phyloP scores from a whole-genome alignment of 2,329 filamentous ascomycete genomes.

The Nemania serpens region DNA sequence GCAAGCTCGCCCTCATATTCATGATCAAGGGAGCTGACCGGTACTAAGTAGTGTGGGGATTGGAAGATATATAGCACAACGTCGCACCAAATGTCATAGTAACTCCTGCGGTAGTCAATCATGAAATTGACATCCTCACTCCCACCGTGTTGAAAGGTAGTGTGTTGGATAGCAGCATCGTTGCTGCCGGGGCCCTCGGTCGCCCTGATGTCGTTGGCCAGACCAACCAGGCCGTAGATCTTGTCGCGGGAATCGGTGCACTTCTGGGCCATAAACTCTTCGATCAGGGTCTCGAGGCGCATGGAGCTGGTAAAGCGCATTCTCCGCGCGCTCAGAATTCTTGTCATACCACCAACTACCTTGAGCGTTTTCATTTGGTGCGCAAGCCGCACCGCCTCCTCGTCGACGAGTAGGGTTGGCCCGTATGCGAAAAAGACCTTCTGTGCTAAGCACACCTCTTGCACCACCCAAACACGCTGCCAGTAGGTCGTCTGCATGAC shows the following conservation, averaged over 20 bases:
- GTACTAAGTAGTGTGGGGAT: constrained; percentile 10
- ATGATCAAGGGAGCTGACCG: neutral
- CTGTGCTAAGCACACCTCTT: constrained; percentile 12
- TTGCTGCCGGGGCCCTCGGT: neutral
- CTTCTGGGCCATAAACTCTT: constrained; percentile 6
- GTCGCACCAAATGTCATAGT: constrained; percentile 18
- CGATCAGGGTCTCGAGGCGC: constrained; percentile 17
- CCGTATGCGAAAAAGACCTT: constrained; percentile 15
- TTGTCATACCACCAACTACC: neutral
- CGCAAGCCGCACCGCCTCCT: neutral
- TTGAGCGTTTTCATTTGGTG: neutral
- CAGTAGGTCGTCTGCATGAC: constrained; percentile 11
- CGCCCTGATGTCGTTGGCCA: constrained; percentile 15
- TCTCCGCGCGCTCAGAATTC: neutral
- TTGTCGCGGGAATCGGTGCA: constrained; percentile 15
- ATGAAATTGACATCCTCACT: constrained; percentile 1
- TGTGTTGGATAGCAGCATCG: neutral
- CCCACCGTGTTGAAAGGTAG: too few relatives aligned
- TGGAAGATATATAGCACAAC: constrained; percentile 9
- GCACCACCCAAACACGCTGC: constrained; percentile 14
- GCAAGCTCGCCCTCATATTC: neutral
- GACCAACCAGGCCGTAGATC: constrained; percentile 12
- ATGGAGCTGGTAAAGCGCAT: neutral
- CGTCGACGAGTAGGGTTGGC: neutral
- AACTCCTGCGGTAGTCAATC: constrained; percentile 18